These are phyloP conservation scores for Puccinia novopanici DNA, from an alignment of 1,284 basidiomycete species.

Conservation along the genomic window DNA sequence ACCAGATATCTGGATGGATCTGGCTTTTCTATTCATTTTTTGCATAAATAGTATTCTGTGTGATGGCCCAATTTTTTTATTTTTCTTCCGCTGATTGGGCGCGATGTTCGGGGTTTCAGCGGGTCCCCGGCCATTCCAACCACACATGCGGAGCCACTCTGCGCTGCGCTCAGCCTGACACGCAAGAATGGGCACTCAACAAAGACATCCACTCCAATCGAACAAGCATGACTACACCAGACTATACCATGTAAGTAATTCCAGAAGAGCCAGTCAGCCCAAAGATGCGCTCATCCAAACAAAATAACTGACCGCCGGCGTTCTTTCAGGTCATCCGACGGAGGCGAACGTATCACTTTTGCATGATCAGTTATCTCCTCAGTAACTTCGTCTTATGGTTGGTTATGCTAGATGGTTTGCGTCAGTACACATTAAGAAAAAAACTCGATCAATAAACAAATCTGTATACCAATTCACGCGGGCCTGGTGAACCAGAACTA, in stretches of 20 bases:
- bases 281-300: not conserved
- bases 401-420: slow-evolving; percentile 30
- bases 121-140: no score
- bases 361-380: slow-evolving; percentile 31
- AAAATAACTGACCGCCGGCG: not conserved
- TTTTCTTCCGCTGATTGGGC: no score
- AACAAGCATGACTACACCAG: slow-evolving; percentile 30
- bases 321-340: slow-evolving; percentile 32
- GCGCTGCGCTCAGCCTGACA: not conserved
- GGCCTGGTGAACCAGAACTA: not conserved
- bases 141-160: not conserved
- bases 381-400: slow-evolving; percentile 28
- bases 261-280: not conserved
- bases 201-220: not conserved
- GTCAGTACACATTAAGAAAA: slow-evolving; percentile 21
- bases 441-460: not conserved
- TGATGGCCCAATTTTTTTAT: no score
- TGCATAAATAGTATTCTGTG: no score
- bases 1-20: no score
- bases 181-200: not conserved
- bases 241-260: slow-evolving; percentile 26
- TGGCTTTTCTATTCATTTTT: no score
- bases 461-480: not conserved
- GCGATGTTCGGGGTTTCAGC: no score
- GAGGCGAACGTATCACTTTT: slow-evolving; percentile 45